Conservation (phyloP, 805 yeast genomes). For the Saccharomycopsis microspora region DNA sequence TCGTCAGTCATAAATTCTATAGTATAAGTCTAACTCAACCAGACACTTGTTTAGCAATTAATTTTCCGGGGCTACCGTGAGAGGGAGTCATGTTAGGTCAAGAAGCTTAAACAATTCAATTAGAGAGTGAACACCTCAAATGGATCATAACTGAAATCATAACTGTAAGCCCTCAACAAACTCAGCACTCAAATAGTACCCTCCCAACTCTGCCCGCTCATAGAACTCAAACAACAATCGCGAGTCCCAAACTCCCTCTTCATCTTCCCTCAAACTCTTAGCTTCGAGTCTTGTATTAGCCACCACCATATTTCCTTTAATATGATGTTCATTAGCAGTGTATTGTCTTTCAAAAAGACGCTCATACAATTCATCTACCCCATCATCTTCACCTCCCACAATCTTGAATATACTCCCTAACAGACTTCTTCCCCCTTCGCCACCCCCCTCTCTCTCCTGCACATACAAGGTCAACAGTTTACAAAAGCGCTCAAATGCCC, state of each 20-base stretch:
- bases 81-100: no score
- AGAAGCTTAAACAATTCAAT: no score
- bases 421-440: no score
- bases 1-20: no score
- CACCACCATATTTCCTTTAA: slow-evolving; percentile 18
- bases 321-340: not conserved
- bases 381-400: not conserved
- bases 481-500: slow-evolving; percentile 27
- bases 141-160: slow-evolving; percentile 24
- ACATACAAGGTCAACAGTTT: slow-evolving; percentile 38
- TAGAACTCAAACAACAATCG: slow-evolving; percentile 49
- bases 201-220: slow-evolving; percentile 29
- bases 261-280: slow-evolving; percentile 26
- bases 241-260: slow-evolving; percentile 55
- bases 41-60: no score
- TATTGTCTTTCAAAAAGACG: slow-evolving; percentile 1
- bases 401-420: no score
- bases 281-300: slow-evolving; percentile 48
- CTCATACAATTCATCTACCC: slow-evolving; percentile 10
- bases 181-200: slow-evolving; percentile 33
- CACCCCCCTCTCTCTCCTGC: slow-evolving; percentile 28
- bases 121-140: no score
- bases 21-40: no score
- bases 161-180: slow-evolving; percentile 44
- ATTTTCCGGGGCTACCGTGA: no score